Percentiles rank a stretch among this genome's conserved stretches.
These are phyloP conservation scores for Xylaria sp. DNA, from an alignment of 495 filamentous ascomycete genomes.

Conservation along the genomic window DNA sequence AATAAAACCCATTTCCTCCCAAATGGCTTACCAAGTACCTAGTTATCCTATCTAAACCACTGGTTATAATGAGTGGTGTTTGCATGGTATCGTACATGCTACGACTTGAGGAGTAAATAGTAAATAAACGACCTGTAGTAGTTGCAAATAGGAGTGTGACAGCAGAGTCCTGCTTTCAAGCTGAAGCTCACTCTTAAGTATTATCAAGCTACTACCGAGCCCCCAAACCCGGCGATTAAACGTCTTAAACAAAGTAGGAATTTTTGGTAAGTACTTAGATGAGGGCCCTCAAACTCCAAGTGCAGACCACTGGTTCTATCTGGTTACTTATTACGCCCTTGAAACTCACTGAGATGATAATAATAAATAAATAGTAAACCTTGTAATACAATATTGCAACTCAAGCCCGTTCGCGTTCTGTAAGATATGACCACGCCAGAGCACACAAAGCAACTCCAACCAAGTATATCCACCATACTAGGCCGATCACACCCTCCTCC, in stretches of 20 bases:
- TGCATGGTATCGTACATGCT: background rate
- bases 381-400: background rate
- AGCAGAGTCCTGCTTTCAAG: no score
- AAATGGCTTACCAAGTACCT: background rate
- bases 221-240: background rate
- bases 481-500: conserved; percentile 68
- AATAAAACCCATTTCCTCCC: background rate
- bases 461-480: conserved; percentile 72
- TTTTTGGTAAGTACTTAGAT: background rate
- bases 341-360: background rate
- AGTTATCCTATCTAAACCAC: background rate
- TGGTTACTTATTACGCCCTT: background rate
- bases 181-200: background rate
- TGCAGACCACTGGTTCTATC: background rate
- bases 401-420: conserved; percentile 26
- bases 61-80: background rate
- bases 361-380: no score
- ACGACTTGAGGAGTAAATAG: background rate
- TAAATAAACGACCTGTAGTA: background rate
- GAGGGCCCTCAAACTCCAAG: background rate
- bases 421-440: conserved; percentile 38
- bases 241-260: background rate
- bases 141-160: no score
- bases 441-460: conserved; percentile 41
- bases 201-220: no score